Base-by-base conservation (phyloP, 805 yeast species). In the Danielia reshetovae region DNA sequence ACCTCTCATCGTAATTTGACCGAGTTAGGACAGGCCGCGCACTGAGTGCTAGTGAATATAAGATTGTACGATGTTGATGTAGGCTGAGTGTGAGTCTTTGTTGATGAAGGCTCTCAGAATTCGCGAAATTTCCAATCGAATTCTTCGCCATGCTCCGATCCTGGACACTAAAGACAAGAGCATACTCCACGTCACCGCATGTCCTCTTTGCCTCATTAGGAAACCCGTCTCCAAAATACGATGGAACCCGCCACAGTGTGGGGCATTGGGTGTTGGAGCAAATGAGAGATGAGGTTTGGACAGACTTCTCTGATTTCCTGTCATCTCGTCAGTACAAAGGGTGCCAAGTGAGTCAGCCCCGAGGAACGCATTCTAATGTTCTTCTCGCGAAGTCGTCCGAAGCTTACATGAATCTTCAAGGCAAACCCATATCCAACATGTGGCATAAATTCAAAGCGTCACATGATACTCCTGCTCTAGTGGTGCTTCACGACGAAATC, bases 401-500 rank as follows among this genome's bases (percentile, higher is more conserved):
- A 11, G 63, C 75, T 2, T 79, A 56, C 44, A 88, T 88, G 93
- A 87, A 87, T 52, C 36, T 71, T 1, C 79, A 81, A 41, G 95
- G 94, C 0, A 51, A 56, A n/a, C 72, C 78, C 0, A 62, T 84
- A 1, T 48, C 57, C 6, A 70, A 68, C 11, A 60, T 72, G 7
- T 78, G 79, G 77, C 48, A 54, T n/a, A 49, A 57, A 35, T 40
- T 39, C 18, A 28, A 54, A 34, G 32, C 65, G 2, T 59, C 45
- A 7, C 22, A 19, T 19, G 22, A 19, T 19, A 19, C 7, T 9
- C 22, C 22, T 19, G 22, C 22, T 9, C 38, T 79, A 39, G 67
- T 87, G 2, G 72, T 87, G 0, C 49, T 88, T 1, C 94, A 85
- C 52, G 97, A 89, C 54, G 97, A 89, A 45, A 54, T 88, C 29